Conservation (phyloP, 2,329 filamentous ascomycete genomes). For the Chrysoporthe austroafricana region DNA sequence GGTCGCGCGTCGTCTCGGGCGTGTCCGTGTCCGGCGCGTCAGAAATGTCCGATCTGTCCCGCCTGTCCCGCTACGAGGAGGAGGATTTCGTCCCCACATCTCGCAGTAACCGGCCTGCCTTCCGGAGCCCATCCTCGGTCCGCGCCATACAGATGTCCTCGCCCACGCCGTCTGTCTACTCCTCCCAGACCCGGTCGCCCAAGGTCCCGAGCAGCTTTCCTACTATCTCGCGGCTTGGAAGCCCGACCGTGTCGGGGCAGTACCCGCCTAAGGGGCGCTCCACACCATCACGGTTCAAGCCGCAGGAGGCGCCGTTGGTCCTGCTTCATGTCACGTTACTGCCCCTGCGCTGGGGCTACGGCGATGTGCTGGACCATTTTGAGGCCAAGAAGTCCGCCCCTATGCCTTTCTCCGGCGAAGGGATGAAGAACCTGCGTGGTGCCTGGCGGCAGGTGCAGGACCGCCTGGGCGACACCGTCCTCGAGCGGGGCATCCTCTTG, state of each 20-base stretch:
- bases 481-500: conserved; percentile 74
- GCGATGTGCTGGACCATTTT: conserved; percentile 46
- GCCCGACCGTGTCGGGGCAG: conserved; percentile 54
- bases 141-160: conserved; percentile 75
- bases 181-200: conserved; percentile 57
- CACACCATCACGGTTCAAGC: conserved; percentile 62
- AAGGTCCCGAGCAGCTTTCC: conserved; percentile 49
- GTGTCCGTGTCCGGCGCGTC: conserved; percentile 38
- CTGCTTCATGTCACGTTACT: conserved; percentile 78
- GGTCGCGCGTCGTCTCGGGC: conserved; percentile 42
- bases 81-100: conserved; percentile 56
- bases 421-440: conserved; percentile 57
- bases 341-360: conserved; percentile 70
- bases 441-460: conserved; percentile 71
- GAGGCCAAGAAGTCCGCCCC: conserved; percentile 34
- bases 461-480: conserved; percentile 72
- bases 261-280: conserved; percentile 57
- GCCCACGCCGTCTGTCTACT: conserved; percentile 60
- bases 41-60: conserved; percentile 54
- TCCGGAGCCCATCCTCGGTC: conserved; percentile 71
- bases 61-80: conserved; percentile 58
- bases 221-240: conserved; percentile 61
- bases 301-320: conserved; percentile 67
- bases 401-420: conserved; percentile 43
- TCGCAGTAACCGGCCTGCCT: conserved; percentile 65